Conservation (phyloP, 202 grass and related monocot species). For the Schoenoplectus tabernaemontani region DNA sequence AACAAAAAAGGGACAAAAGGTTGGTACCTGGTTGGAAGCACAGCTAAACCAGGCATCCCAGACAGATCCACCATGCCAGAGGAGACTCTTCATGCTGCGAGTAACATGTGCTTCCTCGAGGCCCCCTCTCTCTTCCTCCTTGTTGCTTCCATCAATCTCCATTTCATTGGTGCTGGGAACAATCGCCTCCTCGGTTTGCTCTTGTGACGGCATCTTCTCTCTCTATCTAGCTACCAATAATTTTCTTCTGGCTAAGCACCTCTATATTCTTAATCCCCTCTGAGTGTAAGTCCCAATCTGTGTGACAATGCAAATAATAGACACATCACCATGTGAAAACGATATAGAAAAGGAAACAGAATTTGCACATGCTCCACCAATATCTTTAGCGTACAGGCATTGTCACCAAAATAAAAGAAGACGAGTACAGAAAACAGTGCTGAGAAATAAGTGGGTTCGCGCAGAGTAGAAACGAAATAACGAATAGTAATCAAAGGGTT, state of each 20-base stretch:
- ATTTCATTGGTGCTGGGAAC: constrained; percentile 34
- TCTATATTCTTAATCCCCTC: neutral
- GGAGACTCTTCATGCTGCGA: constrained; percentile 55
- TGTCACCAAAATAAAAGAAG: too few species aligned
- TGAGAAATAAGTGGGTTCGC: neutral
- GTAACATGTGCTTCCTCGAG: constrained; percentile 26
- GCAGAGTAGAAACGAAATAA: too few species aligned
- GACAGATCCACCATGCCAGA: constrained; percentile 96
- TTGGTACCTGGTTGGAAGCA: constrained; percentile 79
- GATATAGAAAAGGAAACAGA: constrained; percentile 2
- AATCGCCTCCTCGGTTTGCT: constrained; percentile 77
- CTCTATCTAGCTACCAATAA: neutral
- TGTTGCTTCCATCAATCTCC: constrained; percentile 44
- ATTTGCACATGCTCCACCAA: constrained; percentile 9
- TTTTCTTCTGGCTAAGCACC: neutral
- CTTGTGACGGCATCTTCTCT: constrained; percentile 57
- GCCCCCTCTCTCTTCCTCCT: constrained; percentile 49
- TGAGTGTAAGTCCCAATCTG: too few species aligned
- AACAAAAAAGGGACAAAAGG: neutral
- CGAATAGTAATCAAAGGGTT: too few species aligned
- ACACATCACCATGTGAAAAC: constrained; percentile 10
- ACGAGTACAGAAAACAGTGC: neutral
- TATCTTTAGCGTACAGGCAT: neutral
- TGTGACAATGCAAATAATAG: neutral
- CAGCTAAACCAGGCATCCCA: constrained; percentile 99